Percentiles rank a stretch among this genome's conserved stretches.
Conservation (phyloP, 2,329 filamentous ascomycete genomes). For the Aspergillus sp. region DNA sequence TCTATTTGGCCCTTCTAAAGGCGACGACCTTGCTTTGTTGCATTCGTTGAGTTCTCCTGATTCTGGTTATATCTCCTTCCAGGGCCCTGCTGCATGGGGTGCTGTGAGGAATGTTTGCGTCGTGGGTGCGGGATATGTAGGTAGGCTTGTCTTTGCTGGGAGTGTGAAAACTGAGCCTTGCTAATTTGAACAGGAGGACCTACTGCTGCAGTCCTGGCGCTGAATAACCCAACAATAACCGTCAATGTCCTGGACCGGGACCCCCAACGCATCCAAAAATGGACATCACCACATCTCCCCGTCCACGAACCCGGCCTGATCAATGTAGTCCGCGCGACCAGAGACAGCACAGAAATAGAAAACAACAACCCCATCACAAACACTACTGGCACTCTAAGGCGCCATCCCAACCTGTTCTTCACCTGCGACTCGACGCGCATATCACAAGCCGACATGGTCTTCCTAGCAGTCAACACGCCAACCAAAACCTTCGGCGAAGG, state of each 20-base stretch:
- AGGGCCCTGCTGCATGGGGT: constrained; percentile 4
- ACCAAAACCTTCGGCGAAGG: constrained; percentile 66
- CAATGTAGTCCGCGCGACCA: constrained; percentile 54
- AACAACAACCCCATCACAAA: background rate
- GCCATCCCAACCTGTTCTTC: constrained; percentile 64
- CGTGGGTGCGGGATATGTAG: constrained; percentile 69
- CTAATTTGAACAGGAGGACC: constrained; percentile 53
- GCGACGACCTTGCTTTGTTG: constrained; percentile 14
- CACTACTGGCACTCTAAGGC: constrained; percentile 33
- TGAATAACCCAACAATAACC: constrained; percentile 62
- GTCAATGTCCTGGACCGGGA: constrained; percentile 72
- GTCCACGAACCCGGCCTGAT: constrained; percentile 68
- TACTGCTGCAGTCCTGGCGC: constrained; percentile 67
- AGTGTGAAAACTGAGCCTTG: background rate
- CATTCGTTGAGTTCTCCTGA: constrained; percentile 8
- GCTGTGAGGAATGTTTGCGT: constrained; percentile 54
- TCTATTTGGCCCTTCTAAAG: constrained; percentile 17
- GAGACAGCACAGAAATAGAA: constrained; percentile 27
- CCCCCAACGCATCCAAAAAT: constrained; percentile 57
- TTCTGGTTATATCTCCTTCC: background rate
- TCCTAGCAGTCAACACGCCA: constrained; percentile 73
- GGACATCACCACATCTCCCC: constrained; percentile 67
- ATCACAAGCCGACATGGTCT: constrained; percentile 62
- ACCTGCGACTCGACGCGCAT: constrained; percentile 61
- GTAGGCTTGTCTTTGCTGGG: constrained; percentile 40